Base-by-base conservation (phyloP, 495 filamentous ascomycete species). In the Penicillium fimorum region DNA sequence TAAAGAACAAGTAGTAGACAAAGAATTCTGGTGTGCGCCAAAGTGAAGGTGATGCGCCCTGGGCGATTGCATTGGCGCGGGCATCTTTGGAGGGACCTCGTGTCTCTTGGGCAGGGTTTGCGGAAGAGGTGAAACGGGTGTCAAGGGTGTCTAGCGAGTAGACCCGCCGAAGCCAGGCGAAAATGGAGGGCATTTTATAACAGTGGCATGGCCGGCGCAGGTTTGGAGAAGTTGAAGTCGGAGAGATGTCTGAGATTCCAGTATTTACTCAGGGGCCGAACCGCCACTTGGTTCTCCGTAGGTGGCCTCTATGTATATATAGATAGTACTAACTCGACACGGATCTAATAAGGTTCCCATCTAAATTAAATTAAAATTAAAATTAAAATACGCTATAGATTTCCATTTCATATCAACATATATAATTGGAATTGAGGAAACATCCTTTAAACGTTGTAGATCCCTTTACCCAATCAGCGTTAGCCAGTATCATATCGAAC, bases 131-230 rank as follows among this genome's bases (percentile, higher is more conserved):
- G 69, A 98, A 91, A 60, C 94, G 87, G 56, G 90, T 93, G 79
- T 98, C 94, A 69, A 98, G 84, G 29, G 91, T 95, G 64, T 96
- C 90, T 55, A 96, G 85, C 50, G 88, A 86, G 75, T 91, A 95
- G 49, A 93, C 70, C 46, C 78, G 78, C 60, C 78, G 73, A 49
- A 73, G 61, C 68, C 66, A 68, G 55, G 64, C 62, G 47, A 74
- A 47, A 43, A 69, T 38, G 42, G 62, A 67, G 47, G 67, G 51
- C 72, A 74, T 76, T 63, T 72, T 71, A 69, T 56, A 29, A 42
- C 62, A 61, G 47, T 64, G 63, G 68, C 73, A 75, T 77, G 47
- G 62, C 70, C 64, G 41, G 47, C 42, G 53, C 41, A 42, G 45
- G 17, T 48, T 32, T 30, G 40, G 33, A 35, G 45, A 22, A 25